Conservation (phyloP, 140 eudicot species). For the Cichorium intybus region DNA sequence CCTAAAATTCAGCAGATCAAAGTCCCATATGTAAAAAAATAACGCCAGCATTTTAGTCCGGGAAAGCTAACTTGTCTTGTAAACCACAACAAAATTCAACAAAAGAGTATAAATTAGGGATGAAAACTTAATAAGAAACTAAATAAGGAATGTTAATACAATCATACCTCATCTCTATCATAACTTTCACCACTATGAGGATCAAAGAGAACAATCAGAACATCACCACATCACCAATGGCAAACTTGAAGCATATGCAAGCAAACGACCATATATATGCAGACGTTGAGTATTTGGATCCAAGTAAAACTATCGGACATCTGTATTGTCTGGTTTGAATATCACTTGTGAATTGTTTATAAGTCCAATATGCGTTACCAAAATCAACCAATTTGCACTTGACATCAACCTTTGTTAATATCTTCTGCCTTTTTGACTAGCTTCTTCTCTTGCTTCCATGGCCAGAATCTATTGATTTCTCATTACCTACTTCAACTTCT, state of each 20-base stretch:
- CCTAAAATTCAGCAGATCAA: no score
- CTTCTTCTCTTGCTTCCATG: constrained; percentile 81
- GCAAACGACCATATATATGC: constrained; percentile 99
- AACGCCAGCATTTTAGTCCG: no score
- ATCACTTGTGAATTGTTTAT: constrained; percentile 85
- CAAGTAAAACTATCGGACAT: constrained; percentile 88
- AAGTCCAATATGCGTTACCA: constrained; percentile 98
- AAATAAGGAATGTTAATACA: no score
- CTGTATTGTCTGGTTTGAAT: constrained; percentile 94
- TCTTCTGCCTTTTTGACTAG: constrained; percentile 52
- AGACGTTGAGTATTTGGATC: constrained; percentile 82
- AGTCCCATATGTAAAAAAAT: no score
- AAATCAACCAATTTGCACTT: no score
- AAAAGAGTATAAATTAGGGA: no score
- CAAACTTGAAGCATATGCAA: constrained; percentile 93
- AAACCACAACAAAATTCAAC: constrained; percentile 4
- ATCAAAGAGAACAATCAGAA: constrained; percentile 86
- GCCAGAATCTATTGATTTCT: constrained; percentile 32
- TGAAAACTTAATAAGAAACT: neutral
- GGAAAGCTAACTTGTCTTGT: constrained; percentile 89
- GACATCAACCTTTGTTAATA: no score
- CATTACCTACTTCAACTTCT: constrained; percentile 46
- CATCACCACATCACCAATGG: constrained; percentile 98
- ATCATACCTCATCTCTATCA: constrained; percentile 91
- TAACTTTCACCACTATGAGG: constrained; percentile 95